These are phyloP conservation scores for Acacia crassicarpa DNA, from an alignment of 306 rosid species.

Conservation along the genomic window DNA sequence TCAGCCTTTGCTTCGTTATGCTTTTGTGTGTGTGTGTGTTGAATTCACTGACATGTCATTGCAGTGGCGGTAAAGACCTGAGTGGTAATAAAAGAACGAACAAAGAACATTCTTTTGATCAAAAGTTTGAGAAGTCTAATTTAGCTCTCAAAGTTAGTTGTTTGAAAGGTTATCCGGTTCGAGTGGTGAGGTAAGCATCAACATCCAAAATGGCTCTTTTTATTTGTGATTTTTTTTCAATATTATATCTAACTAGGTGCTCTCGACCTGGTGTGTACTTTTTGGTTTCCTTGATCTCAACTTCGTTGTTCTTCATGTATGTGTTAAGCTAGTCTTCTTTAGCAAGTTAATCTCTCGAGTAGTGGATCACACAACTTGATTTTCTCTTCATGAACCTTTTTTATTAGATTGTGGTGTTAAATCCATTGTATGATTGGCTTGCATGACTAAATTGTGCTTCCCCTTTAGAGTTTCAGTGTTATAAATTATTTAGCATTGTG, in stretches of 20 bases:
- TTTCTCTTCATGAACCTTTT: neutral
- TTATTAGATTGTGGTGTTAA: neutral
- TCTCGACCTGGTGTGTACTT: neutral
- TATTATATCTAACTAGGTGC: neutral
- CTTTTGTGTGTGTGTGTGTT: too few species aligned
- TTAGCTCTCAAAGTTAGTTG: slow-evolving; percentile 65
- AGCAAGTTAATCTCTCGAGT: neutral
- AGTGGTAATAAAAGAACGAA: slow-evolving; percentile 69
- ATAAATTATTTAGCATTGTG: neutral
- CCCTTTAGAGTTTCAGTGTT: neutral
- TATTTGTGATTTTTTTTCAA: neutral
- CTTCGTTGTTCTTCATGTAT: neutral
- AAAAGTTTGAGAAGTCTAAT: slow-evolving; percentile 59
- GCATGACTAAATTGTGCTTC: neutral
- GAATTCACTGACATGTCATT: slow-evolving; percentile 4
- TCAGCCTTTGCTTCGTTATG: neutral
- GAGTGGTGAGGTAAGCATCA: slow-evolving; percentile 64
- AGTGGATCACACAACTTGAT: too few species aligned
- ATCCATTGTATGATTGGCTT: neutral
- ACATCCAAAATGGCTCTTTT: neutral
- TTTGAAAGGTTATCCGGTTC: slow-evolving; percentile 68
- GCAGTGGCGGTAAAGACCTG: slow-evolving; percentile 81
- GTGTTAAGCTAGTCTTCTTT: neutral
- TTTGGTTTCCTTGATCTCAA: neutral
- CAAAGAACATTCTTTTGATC: slow-evolving; percentile 67